Conservation (phyloP, 2,329 filamentous ascomycete species). For the Boeremia exigua region DNA sequence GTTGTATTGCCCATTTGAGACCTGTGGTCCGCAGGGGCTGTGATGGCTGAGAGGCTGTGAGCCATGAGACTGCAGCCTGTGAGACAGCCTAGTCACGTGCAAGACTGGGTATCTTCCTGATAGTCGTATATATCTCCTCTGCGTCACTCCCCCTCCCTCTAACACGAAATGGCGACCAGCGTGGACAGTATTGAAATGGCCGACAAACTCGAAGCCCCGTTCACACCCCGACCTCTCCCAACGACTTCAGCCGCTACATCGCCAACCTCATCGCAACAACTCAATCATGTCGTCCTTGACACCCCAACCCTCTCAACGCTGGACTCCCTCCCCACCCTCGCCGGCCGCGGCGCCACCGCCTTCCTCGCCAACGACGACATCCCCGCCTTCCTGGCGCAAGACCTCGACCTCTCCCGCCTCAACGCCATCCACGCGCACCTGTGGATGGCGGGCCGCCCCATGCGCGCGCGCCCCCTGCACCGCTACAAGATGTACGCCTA, state of each 20-base stretch:
- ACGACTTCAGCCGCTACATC: slow-evolving; percentile 11
- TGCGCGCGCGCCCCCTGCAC: slow-evolving; percentile 45
- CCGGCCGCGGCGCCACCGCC: slow-evolving; percentile 21
- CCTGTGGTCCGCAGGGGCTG: too few species aligned
- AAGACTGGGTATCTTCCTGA: too few species aligned
- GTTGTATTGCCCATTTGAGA: too few species aligned
- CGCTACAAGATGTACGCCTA: slow-evolving; percentile 46
- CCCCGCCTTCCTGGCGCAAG: slow-evolving; percentile 32
- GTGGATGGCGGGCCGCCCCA: slow-evolving; percentile 47
- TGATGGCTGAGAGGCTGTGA: too few species aligned
- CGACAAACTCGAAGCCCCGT: slow-evolving; percentile 30
- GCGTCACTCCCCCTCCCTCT: neutral
- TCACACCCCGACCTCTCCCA: slow-evolving; percentile 31
- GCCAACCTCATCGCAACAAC: slow-evolving; percentile 13
- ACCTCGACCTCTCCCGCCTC: slow-evolving; percentile 40
- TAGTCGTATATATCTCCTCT: neutral
- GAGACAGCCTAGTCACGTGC: too few species aligned
- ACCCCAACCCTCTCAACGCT: slow-evolving; percentile 29
- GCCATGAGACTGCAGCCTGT: too few species aligned
- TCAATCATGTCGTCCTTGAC: slow-evolving; percentile 22
- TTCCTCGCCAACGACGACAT: slow-evolving; percentile 37
- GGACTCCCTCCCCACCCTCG: slow-evolving; percentile 45
- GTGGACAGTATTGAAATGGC: neutral
- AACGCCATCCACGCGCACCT: slow-evolving; percentile 44
- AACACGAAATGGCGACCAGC: neutral